A percentile compares a stretch with the other conserved stretches of the same genome.
Evolutionary conservation across 306 rosid genomes (phyloP).

Genomic region (Sicyos baderoa): DNA sequence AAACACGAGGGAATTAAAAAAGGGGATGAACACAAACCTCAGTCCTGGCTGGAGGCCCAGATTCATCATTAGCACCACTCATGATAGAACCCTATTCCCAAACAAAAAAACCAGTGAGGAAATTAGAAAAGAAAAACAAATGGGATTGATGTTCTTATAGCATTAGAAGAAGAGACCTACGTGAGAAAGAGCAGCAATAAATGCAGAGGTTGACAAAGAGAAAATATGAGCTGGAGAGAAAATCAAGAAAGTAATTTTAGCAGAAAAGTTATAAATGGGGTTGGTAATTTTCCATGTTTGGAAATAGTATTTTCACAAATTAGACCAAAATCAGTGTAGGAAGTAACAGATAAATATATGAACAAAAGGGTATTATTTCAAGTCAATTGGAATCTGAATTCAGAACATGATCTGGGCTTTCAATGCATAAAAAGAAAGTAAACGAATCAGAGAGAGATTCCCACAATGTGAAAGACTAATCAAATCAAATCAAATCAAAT

Average conservation of each 20-base stretch:
- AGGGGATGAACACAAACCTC: conserved; percentile 30
- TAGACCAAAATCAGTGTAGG: not conserved
- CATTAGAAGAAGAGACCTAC: not conserved
- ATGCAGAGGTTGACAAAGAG: not conserved
- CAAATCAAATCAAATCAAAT: not conserved
- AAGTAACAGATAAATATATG: not conserved
- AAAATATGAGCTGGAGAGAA: conserved; percentile 6
- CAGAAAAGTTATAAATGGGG: not conserved
- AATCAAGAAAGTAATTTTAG: not conserved
- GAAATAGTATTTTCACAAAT: not conserved
- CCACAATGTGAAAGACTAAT: not conserved
- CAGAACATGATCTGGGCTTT: not conserved
- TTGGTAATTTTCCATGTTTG: not conserved
- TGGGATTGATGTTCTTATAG: not conserved
- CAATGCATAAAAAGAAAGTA: not conserved
- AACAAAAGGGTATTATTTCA: not conserved
- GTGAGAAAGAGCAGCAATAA: conserved; percentile 1
- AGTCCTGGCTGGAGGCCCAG: conserved; percentile 26
- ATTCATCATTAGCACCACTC: conserved; percentile 22
- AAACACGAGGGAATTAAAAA: not conserved
- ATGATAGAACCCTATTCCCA: conserved; percentile 23
- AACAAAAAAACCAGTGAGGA: not conserved
- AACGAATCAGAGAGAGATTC: not conserved
- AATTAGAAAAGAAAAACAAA: not conserved
- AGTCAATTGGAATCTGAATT: not conserved